Evolutionary conservation across 768 basidiomycete species (phyloP).

Genomic region (Trametes cingulata): DNA sequence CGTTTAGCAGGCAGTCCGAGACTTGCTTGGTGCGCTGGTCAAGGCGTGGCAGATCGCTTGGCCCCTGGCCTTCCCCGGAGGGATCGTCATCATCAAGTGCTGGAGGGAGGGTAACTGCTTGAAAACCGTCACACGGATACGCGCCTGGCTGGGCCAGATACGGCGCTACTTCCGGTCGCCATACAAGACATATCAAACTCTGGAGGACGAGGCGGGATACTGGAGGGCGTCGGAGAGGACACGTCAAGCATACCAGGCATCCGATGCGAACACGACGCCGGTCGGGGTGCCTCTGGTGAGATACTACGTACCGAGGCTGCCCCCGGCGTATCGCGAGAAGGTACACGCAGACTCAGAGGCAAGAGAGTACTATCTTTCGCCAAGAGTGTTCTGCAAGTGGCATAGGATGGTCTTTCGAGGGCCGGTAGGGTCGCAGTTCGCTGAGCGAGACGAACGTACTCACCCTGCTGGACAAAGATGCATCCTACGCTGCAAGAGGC

Average conservation of each 20-base stretch:
- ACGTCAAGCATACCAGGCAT: slow-evolving; percentile 8
- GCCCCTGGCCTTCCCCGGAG: slow-evolving; percentile 14
- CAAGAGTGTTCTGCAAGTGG: slow-evolving; percentile 46
- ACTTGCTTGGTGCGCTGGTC: not conserved
- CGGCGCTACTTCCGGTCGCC: not conserved
- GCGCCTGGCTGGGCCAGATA: not conserved
- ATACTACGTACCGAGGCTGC: slow-evolving; percentile 31
- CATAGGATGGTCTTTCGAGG: slow-evolving; percentile 46
- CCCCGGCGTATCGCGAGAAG: slow-evolving; percentile 40
- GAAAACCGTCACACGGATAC: not conserved
- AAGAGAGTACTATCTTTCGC: slow-evolving; percentile 33
- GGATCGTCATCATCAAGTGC: slow-evolving; percentile 3
- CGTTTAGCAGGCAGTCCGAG: not conserved
- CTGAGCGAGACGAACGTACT: not conserved
- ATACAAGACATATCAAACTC: slow-evolving; percentile 7
- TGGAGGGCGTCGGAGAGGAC: slow-evolving; percentile 17
- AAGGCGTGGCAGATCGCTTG: slow-evolving; percentile 11
- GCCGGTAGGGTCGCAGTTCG: slow-evolving; percentile 33
- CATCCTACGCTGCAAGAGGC: slow-evolving; percentile 41
- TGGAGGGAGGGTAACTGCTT: not conserved
- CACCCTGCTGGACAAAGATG: slow-evolving; percentile 24
- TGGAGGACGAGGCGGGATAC: slow-evolving; percentile 19
- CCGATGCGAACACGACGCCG: slow-evolving; percentile 17
- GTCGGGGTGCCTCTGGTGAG: slow-evolving; percentile 21
- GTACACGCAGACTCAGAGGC: slow-evolving; percentile 18